A percentile compares a stretch with the other conserved stretches of the same genome.
phyloP scores from a whole-genome alignment of 768 basidiomycete genomes.

The Mycena kentingensis region DNA sequence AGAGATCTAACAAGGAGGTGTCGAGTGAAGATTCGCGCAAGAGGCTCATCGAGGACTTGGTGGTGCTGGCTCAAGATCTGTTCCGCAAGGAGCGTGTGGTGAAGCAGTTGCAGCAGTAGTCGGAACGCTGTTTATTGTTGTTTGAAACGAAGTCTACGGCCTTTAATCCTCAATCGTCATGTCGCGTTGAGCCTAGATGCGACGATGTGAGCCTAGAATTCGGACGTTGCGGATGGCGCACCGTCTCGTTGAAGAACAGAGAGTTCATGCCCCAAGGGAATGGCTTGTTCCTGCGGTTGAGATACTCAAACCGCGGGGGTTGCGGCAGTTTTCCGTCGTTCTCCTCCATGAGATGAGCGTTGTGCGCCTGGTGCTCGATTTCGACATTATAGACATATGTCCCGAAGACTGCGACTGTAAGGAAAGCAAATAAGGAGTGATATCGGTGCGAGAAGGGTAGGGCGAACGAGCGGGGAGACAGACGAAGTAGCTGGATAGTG shows the following conservation, averaged over 20 bases:
- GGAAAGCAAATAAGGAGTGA: background rate
- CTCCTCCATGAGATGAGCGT: conserved; percentile 69
- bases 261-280: conserved; percentile 87
- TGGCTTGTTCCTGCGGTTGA: conserved; percentile 76
- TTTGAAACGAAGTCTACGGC: conserved; percentile 7
- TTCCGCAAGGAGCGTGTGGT: conserved; percentile 22
- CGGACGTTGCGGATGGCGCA: conserved; percentile 35
- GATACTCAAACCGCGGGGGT: conserved; percentile 70
- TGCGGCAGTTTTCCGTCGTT: conserved; percentile 74
- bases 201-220: background rate
- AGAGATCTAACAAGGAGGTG: conserved; percentile 21
- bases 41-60: conserved; percentile 9
- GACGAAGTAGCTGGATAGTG: conserved; percentile 62
- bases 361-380: conserved; percentile 68
- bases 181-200: conserved; percentile 20
- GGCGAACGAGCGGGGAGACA: conserved; percentile 75
- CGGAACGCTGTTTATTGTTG: background rate
- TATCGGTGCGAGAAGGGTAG: conserved; percentile 3
- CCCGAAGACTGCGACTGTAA: conserved; percentile 49
- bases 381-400: conserved; percentile 61
- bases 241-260: conserved; percentile 79
- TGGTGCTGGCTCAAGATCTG: conserved; percentile 15
- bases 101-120: conserved; percentile 20
- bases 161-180: conserved; percentile 22
- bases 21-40: conserved; percentile 13